A percentile compares a stretch with the other conserved stretches of the same genome.
These are phyloP conservation scores for Gloeopeniophorella convolvens DNA, from an alignment of 768 basidiomycete species.

Conservation along the genomic window DNA sequence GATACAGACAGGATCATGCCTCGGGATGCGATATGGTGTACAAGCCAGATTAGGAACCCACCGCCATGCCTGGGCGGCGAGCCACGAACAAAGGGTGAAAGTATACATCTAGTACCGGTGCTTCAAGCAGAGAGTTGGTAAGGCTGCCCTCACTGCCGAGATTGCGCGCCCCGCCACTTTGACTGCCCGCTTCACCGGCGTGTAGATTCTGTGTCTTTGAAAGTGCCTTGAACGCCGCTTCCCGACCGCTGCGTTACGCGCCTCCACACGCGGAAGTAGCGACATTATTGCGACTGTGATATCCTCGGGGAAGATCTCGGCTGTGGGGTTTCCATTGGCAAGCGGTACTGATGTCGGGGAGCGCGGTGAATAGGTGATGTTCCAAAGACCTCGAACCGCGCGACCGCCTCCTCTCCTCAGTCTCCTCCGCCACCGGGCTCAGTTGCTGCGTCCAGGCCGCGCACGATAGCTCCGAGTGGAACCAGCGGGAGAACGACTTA, in stretches of 20 bases:
- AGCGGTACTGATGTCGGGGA: slow-evolving; percentile 2
- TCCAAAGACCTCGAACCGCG: slow-evolving; percentile 7
- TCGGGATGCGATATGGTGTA: slow-evolving; percentile 12
- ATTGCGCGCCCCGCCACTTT: slow-evolving; percentile 13
- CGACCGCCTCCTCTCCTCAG: slow-evolving; percentile 17
- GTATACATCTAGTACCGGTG: slow-evolving; percentile 2
- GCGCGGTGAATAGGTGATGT: slow-evolving; percentile 5
- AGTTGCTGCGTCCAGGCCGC: slow-evolving; percentile 16
- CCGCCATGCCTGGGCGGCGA: background rate
- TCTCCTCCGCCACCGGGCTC: slow-evolving; percentile 21
- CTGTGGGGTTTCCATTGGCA: background rate
- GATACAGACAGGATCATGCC: slow-evolving; percentile 14
- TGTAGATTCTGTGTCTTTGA: background rate
- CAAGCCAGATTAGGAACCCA: background rate
- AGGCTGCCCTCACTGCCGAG: slow-evolving; percentile 2
- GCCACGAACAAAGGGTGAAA: background rate
- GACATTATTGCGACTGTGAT: slow-evolving; percentile 18
- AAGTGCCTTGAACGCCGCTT: slow-evolving; percentile 1
- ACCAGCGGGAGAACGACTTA: slow-evolving; percentile 16
- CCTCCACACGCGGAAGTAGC: slow-evolving; percentile 16
- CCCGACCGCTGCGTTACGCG: slow-evolving; percentile 6
- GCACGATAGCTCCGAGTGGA: slow-evolving; percentile 18
- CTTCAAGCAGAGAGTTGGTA: slow-evolving; percentile 12
- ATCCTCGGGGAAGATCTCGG: slow-evolving; percentile 18
- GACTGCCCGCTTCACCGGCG: slow-evolving; percentile 7